Percentiles rank a stretch among this genome's conserved stretches.
These are phyloP conservation scores for Pythium rhizo-oryzae DNA, from an alignment of 352 stramenopile species.

Conservation along the genomic window DNA sequence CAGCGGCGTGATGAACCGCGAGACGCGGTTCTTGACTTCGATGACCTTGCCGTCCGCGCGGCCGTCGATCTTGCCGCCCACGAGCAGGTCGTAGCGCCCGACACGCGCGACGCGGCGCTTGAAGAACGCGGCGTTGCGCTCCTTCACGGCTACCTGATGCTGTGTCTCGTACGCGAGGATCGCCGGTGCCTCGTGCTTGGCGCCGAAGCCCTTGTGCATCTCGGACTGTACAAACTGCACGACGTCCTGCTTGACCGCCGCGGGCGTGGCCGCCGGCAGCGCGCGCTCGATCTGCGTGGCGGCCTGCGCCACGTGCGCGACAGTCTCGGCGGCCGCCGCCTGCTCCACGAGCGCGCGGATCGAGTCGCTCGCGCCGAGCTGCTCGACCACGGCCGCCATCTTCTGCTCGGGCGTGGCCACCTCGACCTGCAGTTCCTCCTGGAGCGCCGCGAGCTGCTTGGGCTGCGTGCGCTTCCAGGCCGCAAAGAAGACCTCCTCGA, in stretches of 20 bases:
- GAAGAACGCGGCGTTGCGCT: slow-evolving; percentile 76
- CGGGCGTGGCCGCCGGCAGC: slow-evolving; percentile 52
- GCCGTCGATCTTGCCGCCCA: slow-evolving; percentile 87
- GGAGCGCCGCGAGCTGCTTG: slow-evolving; percentile 51
- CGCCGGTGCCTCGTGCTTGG: slow-evolving; percentile 60
- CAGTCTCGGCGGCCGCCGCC: slow-evolving; percentile 48
- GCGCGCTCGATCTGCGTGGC: slow-evolving; percentile 46
- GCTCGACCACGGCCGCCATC: slow-evolving; percentile 55
- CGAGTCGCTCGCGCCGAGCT: slow-evolving; percentile 51
- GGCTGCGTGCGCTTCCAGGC: slow-evolving; percentile 83
- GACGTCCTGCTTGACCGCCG: slow-evolving; percentile 59
- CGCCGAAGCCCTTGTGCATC: slow-evolving; percentile 82
- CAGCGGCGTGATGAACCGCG: slow-evolving; percentile 67
- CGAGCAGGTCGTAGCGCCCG: slow-evolving; percentile 52
- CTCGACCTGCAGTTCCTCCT: slow-evolving; percentile 48
- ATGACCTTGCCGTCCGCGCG: slow-evolving; percentile 75
- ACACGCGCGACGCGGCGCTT: slow-evolving; percentile 68
- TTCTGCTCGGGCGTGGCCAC: slow-evolving; percentile 55
- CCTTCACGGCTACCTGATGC: slow-evolving; percentile 55
- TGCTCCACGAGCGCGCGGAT: slow-evolving; percentile 65
- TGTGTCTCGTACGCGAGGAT: slow-evolving; percentile 74
- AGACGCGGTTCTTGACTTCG: slow-evolving; percentile 86
- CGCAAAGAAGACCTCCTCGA: slow-evolving; percentile 83
- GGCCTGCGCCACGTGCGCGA: slow-evolving; percentile 40
- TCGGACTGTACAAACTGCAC: slow-evolving; percentile 75